Base-by-base conservation (phyloP, 805 yeast genomes). In the Candida maltosa region DNA sequence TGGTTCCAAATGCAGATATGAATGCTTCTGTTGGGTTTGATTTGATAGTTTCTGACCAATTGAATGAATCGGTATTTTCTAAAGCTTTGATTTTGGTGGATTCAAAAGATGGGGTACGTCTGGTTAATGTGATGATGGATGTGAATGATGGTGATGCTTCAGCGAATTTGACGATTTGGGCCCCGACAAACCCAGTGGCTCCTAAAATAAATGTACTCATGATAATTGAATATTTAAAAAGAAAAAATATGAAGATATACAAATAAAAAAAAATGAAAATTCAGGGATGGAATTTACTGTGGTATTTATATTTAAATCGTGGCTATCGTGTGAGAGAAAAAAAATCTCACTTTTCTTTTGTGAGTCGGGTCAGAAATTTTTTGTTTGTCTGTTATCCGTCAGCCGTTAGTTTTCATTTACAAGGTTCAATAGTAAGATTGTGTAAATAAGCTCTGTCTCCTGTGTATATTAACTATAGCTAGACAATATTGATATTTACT, bases 161-260 rank as follows among this genome's bases (percentile, higher is more conserved):
- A 5, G 76, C 75, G 17, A 57, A 57, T 35, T 65, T 70, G 35
- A 85, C 52, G 40, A 85, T 70, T 16, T 63, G 69, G 16, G 66
- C 47, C 6, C 95, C 96, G 37, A 83, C 80, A 15, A 86, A 60
- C 2, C 96, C 96, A 1, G 95, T 87, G 19, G 88, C 73, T 2
- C 96, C 96, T 29, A 85, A 56, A 11, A 56, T 34, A 21, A 51
- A 33, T 2, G 50, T 49, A 34, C 45, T 51, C 46, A 47, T 33
- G 27, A 6, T 24, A 9, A 24, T 18, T 8, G 11, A 26, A 26
- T 22, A 22, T 11, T 12, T 11, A 11, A 12, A 22, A 22, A 12
- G 12, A 12, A 22, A 22, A 22, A 22, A 12, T 11, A 12, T 11
- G 25, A 22, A 12, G 25, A 22, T 11, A 12, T 11, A 22, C 11